Percentiles rank a stretch among this genome's conserved stretches.
phyloP scores from a whole-genome alignment of 2,329 filamentous ascomycete genomes.

The Ophidiomyces ophidiicola region DNA sequence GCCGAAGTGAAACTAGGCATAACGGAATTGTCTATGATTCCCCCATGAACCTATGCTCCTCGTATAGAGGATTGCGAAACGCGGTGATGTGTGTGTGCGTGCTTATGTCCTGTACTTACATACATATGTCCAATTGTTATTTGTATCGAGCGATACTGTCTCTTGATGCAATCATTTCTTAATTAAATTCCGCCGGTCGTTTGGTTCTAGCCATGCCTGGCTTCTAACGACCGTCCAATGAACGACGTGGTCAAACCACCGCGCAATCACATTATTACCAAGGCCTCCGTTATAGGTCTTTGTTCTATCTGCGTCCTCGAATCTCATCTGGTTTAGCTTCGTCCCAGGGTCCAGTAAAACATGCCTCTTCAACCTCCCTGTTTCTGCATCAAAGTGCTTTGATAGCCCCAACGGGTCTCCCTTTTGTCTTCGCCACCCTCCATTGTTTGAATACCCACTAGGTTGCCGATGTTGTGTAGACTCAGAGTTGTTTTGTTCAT shows the following conservation, averaged over 20 bases:
- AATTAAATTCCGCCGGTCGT: too few relatives aligned
- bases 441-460: background rate
- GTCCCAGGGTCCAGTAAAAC: constrained; percentile 11
- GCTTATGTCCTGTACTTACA: too few relatives aligned
- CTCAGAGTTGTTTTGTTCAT: background rate
- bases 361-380: constrained; percentile 12
- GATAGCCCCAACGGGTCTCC: constrained; percentile 8
- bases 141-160: too few relatives aligned
- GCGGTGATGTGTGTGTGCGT: too few relatives aligned
- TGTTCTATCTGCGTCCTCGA: background rate
- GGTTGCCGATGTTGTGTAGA: too few relatives aligned
- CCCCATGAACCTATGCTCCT: too few relatives aligned
- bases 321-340: constrained; percentile 10
- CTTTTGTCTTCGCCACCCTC: background rate
- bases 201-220: constrained; percentile 11
- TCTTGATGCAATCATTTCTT: too few relatives aligned
- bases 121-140: too few relatives aligned
- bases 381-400: constrained; percentile 18
- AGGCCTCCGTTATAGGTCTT: constrained; percentile 1
- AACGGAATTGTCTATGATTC: too few relatives aligned
- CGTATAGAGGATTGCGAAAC: too few relatives aligned
- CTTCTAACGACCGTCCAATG: constrained; percentile 4
- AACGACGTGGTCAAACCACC: constrained; percentile 1
- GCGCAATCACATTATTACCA: constrained; percentile 6
- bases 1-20: too few relatives aligned